These are phyloP conservation scores for Linnemannia elongata DNA, from an alignment of 192 early-diverging fungal species.

Conservation along the genomic window DNA sequence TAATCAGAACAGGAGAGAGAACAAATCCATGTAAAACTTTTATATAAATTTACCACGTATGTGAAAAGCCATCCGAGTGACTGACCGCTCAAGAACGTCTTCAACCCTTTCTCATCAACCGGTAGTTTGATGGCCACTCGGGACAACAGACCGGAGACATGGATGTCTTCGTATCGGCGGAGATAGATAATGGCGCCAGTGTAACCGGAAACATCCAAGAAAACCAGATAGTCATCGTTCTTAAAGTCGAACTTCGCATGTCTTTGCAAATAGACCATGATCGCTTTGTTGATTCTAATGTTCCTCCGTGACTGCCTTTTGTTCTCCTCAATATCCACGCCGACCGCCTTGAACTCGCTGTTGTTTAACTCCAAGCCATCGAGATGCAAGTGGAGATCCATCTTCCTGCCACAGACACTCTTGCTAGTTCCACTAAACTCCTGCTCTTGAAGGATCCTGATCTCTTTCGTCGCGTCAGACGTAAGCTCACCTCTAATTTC, in stretches of 20 bases:
- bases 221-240: background rate
- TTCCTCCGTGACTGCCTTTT: conserved; percentile 14
- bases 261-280: conserved; percentile 14
- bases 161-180: conserved; percentile 15
- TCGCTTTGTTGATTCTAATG: conserved; percentile 14
- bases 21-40: background rate
- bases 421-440: conserved; percentile 15
- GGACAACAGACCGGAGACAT: conserved; percentile 7
- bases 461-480: conserved; percentile 13
- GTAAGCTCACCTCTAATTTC: conserved; percentile 7
- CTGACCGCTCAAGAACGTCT: conserved; percentile 5
- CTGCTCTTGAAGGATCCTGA: conserved; percentile 18
- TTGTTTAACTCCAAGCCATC: conserved; percentile 14
- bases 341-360: conserved; percentile 17
- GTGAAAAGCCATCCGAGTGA: conserved; percentile 11
- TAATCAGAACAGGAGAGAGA: background rate
- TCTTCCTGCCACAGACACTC: conserved; percentile 19
- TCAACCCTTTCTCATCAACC: background rate
- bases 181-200: conserved; percentile 12
- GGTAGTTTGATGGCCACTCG: background rate
- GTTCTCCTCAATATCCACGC: conserved; percentile 11
- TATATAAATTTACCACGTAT: conserved; percentile 1
- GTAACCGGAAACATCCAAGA: conserved; percentile 18
- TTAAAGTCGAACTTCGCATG: conserved; percentile 4
- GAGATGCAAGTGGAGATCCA: conserved; percentile 20